Evolutionary conservation across 371 early-diverging fungal species (phyloP).

Genomic region (Lichtheimia ornata): DNA sequence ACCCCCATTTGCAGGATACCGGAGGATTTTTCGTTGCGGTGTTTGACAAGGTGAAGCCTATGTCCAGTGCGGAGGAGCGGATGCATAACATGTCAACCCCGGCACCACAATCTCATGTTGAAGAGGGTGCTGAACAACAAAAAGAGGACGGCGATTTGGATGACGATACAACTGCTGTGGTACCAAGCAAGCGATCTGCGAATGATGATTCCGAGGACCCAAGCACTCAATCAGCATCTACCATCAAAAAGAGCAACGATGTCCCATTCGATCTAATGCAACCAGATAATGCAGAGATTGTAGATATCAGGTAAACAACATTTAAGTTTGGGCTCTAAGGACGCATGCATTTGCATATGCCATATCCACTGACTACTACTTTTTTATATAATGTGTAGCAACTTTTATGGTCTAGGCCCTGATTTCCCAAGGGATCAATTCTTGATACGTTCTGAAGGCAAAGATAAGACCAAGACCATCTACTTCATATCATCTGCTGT

Average conservation of each 20-base stretch:
- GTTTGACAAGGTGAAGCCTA: conserved; percentile 82
- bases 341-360: background rate
- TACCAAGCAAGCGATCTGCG: conserved; percentile 29
- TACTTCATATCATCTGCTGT: conserved; percentile 83
- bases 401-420: conserved; percentile 74
- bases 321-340: too few relatives aligned
- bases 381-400: conserved; percentile 22
- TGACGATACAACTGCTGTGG: background rate
- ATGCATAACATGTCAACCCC: background rate
- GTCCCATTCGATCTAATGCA: conserved; percentile 78
- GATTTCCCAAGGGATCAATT: conserved; percentile 81
- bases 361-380: background rate
- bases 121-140: conserved; percentile 17
- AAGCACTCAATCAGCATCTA: conserved; percentile 26
- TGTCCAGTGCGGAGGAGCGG: conserved; percentile 45
- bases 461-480: conserved; percentile 68
- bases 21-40: conserved; percentile 99
- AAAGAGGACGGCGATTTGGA: background rate
- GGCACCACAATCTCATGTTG: conserved; percentile 9
- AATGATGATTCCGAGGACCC: conserved; percentile 1
- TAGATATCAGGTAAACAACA: conserved; percentile 42
- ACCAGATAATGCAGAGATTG: conserved; percentile 54
- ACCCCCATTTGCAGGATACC: conserved; percentile 96
- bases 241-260: conserved; percentile 34
- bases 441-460: conserved; percentile 76